Conservation (phyloP, 1,284 basidiomycete species). For the Rhodotorula sp. region DNA sequence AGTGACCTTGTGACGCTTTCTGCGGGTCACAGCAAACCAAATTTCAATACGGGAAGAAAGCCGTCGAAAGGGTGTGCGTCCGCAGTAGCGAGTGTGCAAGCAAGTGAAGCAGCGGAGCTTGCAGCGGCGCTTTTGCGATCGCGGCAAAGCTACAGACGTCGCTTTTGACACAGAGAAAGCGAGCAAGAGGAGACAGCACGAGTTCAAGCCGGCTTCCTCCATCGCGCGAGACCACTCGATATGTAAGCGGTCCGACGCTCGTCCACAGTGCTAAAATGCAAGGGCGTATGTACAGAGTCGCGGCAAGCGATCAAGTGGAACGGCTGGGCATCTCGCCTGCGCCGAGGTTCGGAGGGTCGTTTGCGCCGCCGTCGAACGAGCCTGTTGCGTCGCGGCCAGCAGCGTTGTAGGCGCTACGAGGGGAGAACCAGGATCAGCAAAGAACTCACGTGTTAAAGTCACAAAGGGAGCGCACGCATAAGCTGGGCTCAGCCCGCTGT, state of each 20-base stretch:
- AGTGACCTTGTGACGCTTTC: background rate
- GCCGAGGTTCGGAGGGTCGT: slow-evolving; percentile 20
- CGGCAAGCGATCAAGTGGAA: background rate
- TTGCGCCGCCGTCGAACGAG: slow-evolving; percentile 27
- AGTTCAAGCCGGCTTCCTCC: background rate
- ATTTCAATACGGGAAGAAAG: no score
- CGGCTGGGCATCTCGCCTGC: slow-evolving; percentile 11
- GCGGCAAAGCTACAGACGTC: no score
- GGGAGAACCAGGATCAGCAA: background rate
- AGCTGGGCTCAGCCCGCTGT: background rate
- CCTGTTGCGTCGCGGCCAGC: slow-evolving; percentile 24
- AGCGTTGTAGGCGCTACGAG: slow-evolving; percentile 17
- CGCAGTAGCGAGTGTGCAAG: no score
- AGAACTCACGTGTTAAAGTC: background rate
- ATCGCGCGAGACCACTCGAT: no score
- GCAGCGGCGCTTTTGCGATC: no score
- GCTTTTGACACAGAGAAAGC: no score
- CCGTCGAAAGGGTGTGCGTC: no score
- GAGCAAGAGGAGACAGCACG: background rate
- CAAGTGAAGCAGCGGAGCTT: no score
- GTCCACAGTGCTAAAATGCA: no score
- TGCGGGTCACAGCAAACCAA: no score
- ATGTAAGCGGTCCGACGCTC: background rate
- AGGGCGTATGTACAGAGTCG: background rate
- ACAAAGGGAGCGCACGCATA: background rate